Evolutionary conservation across 148 eudicot species (phyloP).

Genomic region (Rhododendron henanense): DNA sequence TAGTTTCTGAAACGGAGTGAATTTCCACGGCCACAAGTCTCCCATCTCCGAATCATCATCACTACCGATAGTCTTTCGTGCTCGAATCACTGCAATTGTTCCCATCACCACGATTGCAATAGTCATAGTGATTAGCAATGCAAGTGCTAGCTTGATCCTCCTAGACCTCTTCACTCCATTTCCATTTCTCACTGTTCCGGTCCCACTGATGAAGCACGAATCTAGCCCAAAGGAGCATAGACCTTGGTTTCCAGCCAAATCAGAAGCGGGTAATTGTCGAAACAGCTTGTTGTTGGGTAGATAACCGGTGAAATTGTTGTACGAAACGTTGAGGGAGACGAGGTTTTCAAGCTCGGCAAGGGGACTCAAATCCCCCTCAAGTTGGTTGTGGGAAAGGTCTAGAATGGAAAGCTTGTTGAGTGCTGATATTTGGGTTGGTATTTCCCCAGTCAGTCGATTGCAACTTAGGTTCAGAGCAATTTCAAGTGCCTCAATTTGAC

Average conservation of each 20-base stretch:
- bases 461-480: slow-evolving; percentile 70
- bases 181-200: slow-evolving; percentile 2
- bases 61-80: slow-evolving; percentile 35
- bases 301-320: slow-evolving; percentile 67
- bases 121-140: slow-evolving; percentile 49
- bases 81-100: slow-evolving; percentile 53
- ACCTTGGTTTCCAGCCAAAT: slow-evolving; percentile 58
- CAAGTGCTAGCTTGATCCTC: slow-evolving; percentile 58
- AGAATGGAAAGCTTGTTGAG: slow-evolving; percentile 59
- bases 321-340: slow-evolving; percentile 67
- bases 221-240: slow-evolving; percentile 45
- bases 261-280: slow-evolving; percentile 47
- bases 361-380: slow-evolving; percentile 49
- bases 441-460: slow-evolving; percentile 50
- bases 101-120: slow-evolving; percentile 72
- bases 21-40: slow-evolving; percentile 75
- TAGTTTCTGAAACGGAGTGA: slow-evolving; percentile 84
- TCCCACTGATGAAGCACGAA: slow-evolving; percentile 19
- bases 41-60: slow-evolving; percentile 69
- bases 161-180: slow-evolving; percentile 25
- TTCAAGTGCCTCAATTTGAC: slow-evolving; percentile 58
- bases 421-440: slow-evolving; percentile 56
- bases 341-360: slow-evolving; percentile 54
- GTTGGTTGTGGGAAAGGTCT: slow-evolving; percentile 69
- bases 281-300: slow-evolving; percentile 77